Percentiles rank a stretch among this genome's conserved stretches.
phyloP scores from a whole-genome alignment of 768 basidiomycete species.

The Boletellus sp. region DNA sequence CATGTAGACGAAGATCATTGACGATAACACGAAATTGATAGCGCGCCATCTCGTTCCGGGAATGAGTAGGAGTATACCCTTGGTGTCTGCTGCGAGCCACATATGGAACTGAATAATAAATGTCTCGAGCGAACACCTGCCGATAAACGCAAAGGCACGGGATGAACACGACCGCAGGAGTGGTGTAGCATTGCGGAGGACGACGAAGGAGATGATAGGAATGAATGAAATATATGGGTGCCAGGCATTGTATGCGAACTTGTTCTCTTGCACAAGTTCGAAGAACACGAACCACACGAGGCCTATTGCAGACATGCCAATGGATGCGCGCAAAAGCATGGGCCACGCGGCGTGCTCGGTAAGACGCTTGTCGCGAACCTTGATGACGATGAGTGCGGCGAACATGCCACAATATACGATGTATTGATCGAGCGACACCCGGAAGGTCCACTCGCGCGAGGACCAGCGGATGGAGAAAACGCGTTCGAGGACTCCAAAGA shows the following conservation, averaged over 20 bases:
- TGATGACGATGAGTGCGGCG: slow-evolving; percentile 66
- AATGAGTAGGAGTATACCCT: slow-evolving; percentile 74
- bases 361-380: slow-evolving; percentile 68
- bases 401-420: slow-evolving; percentile 89
- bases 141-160: slow-evolving; percentile 72
- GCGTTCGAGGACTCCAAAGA: slow-evolving; percentile 62
- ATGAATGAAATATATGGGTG: slow-evolving; percentile 80
- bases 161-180: slow-evolving; percentile 69
- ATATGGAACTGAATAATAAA: slow-evolving; percentile 90
- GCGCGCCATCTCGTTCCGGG: slow-evolving; percentile 71
- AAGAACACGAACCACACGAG: slow-evolving; percentile 81
- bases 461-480: slow-evolving; percentile 80
- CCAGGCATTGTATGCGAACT: slow-evolving; percentile 83
- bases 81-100: slow-evolving; percentile 83
- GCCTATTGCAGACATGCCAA: slow-evolving; percentile 48
- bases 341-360: slow-evolving; percentile 70
- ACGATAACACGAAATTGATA: slow-evolving; percentile 75
- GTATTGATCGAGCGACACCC: slow-evolving; percentile 84
- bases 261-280: slow-evolving; percentile 70
- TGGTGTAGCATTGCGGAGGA: slow-evolving; percentile 72
- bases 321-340: slow-evolving; percentile 42
- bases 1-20: slow-evolving; percentile 75
- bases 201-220: slow-evolving; percentile 72
- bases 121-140: slow-evolving; percentile 84
- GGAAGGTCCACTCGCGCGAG: slow-evolving; percentile 83